Base-by-base conservation (phyloP, 2,329 filamentous ascomycete species). In the Westerdykella sp. region DNA sequence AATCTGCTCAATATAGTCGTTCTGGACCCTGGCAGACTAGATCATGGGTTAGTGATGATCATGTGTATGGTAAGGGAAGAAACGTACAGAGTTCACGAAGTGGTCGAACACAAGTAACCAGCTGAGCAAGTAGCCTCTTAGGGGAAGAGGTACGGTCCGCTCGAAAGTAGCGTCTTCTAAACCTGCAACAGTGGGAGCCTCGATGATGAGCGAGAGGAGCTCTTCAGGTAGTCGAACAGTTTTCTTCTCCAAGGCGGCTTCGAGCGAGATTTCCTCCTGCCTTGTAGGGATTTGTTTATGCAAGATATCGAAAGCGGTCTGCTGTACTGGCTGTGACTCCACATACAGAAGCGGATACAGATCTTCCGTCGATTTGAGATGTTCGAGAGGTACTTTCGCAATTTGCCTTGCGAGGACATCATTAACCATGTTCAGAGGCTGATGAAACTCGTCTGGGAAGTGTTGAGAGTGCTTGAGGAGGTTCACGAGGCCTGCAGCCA, bases 31-130 rank as follows among this genome's bases (percentile, higher is more conserved):
- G 64, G 86, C 84, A 0, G 90, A 87, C 73, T 76, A 12, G 13
- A 38, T 9, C 41, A 11, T 6, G 11, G 28, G 41, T 70, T 48
- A 69, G 62, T 46, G 10, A 43, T 37, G 15, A 16, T 31, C 6
- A n/a, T n/a, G 13, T 23, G 12, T n/a, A 15, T 34, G 7, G n/a
- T 37, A 37, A 16, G 10, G 39, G 5, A 11, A 14, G 10, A 30
- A 45, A 68, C 57, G 70, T n/a, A 77, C 74, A 11, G 89, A 81
- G 15, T 81, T 80, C 14, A 75, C 73, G 60, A 91, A 94, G 36
- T 91, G 84, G 54, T 95, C 88, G 60, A 95, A 97, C 0, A 96
- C 76, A 1, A 97, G 74, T 50, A 87, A 80, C 93, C 93, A 98
- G 10, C 87, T 85, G 22, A 95, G 73, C 2, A 98, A 74, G 58